Percentiles rank a stretch among this genome's conserved stretches.
Conservation (phyloP, 306 rosid species). For the Prunus padus region DNA sequence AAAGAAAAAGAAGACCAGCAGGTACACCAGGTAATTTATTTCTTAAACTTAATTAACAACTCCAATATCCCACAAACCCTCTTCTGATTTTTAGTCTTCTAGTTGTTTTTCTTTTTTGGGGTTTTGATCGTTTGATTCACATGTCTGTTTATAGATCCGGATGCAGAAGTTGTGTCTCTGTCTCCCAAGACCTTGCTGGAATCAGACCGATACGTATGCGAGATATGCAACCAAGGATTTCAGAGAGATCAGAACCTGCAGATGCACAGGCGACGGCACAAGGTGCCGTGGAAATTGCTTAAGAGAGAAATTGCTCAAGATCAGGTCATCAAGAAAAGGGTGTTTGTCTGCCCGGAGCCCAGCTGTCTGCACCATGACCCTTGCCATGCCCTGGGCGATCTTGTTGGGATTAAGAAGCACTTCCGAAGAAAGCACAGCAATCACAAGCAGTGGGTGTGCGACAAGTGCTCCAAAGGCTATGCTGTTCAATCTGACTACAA, state of each 20-base stretch:
- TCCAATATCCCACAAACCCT: neutral
- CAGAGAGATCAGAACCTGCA: conserved; percentile 98
- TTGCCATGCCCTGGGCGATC: conserved; percentile 88
- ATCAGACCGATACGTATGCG: conserved; percentile 90
- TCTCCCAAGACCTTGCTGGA: conserved; percentile 85
- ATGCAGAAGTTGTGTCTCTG: conserved; percentile 89
- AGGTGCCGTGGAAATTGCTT: conserved; percentile 88
- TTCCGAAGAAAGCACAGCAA: conserved; percentile 84
- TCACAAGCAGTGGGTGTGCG: conserved; percentile 95
- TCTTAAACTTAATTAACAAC: neutral
- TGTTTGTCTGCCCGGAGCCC: conserved; percentile 89
- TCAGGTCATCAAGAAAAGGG: conserved; percentile 56
- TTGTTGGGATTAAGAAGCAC: conserved; percentile 92
- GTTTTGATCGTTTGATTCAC: neutral
- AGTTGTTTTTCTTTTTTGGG: neutral
- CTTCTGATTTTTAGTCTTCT: neutral
- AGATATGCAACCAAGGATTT: conserved; percentile 98
- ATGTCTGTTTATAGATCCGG: conserved; percentile 59
- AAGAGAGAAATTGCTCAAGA: conserved; percentile 57
- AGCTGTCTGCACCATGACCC: conserved; percentile 89
- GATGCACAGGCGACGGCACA: conserved; percentile 92
- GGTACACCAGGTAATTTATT: conserved; percentile 81
- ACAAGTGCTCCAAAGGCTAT: conserved; percentile 80
- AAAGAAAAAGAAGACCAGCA: conserved; percentile 93
- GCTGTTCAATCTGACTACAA: conserved; percentile 98